Evolutionary conservation across 192 early-diverging fungal species (phyloP).

Genomic region (Phycomyces nitens): DNA sequence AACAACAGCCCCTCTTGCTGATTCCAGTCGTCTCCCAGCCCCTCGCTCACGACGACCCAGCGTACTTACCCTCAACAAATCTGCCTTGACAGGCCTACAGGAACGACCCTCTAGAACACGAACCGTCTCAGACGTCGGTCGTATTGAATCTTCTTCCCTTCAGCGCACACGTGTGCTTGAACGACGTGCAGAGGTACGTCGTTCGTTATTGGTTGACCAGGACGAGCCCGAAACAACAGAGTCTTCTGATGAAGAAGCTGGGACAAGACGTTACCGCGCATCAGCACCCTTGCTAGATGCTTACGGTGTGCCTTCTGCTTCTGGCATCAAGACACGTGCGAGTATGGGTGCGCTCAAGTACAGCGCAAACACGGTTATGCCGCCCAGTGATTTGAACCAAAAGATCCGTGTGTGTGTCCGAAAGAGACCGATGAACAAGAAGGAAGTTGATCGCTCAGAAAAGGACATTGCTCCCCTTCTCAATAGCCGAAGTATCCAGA

Average conservation of each 20-base stretch:
- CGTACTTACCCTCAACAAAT: neutral
- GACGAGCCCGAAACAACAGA: neutral
- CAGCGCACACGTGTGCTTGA: conserved; percentile 11
- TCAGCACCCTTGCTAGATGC: conserved; percentile 60
- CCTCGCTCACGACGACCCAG: conserved; percentile 13
- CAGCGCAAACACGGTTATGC: conserved; percentile 7
- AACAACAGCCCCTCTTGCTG: neutral
- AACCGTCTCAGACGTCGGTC: conserved; percentile 21
- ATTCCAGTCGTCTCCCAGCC: neutral
- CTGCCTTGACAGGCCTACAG: neutral
- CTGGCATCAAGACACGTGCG: conserved; percentile 4
- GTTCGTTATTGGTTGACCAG: conserved; percentile 15
- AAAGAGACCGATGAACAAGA: conserved; percentile 87
- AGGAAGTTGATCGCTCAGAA: conserved; percentile 75
- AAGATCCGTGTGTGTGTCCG: conserved; percentile 96
- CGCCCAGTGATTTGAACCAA: conserved; percentile 60
- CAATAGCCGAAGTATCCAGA: conserved; percentile 65
- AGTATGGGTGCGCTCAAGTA: conserved; percentile 16
- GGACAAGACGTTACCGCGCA: conserved; percentile 16
- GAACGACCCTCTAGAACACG: conserved; percentile 2
- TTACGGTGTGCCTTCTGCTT: conserved; percentile 61
- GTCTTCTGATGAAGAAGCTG: conserved; percentile 17
- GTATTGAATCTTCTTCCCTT: conserved; percentile 15
- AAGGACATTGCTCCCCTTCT: conserved; percentile 74
- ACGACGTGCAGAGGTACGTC: conserved; percentile 12